Percentiles rank a stretch among this genome's conserved stretches.
Evolutionary conservation across 768 basidiomycete genomes (phyloP).

Genomic region (Grammothele lineata): DNA sequence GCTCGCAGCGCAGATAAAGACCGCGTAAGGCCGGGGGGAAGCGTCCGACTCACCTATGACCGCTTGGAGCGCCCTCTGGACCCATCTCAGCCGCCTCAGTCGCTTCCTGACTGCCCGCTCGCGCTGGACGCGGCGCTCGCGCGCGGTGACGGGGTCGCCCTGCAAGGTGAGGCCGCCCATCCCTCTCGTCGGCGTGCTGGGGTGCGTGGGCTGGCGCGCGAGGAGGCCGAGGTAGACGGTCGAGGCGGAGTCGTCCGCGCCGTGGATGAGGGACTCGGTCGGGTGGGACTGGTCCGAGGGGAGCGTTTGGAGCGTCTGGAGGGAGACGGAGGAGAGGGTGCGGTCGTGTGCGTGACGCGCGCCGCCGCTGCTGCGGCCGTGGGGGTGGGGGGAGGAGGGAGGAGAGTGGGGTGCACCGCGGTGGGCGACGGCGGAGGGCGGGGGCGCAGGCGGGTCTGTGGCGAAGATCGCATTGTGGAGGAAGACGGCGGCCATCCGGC

Average conservation of each 20-base stretch:
- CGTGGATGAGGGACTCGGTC: constrained; percentile 27
- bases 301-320: constrained; percentile 24
- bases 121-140: constrained; percentile 29
- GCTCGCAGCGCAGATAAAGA: no score
- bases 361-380: constrained; percentile 1
- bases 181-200: constrained; percentile 32
- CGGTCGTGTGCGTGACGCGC: constrained; percentile 15
- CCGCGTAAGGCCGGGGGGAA: no score
- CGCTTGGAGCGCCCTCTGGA: constrained; percentile 26
- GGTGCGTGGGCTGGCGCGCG: constrained; percentile 39
- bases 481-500: constrained; percentile 53
- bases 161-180: constrained; percentile 24
- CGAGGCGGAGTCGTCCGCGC: constrained; percentile 16
- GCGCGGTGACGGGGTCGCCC: constrained; percentile 27
- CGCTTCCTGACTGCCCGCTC: constrained; percentile 27
- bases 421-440: constrained; percentile 8
- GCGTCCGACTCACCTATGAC: constrained; percentile 38
- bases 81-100: constrained; percentile 31
- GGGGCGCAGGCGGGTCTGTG: constrained; percentile 17
- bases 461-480: constrained; percentile 52
- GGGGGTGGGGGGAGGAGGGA: background rate
- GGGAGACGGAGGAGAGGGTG: constrained; percentile 27
- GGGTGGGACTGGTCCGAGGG: constrained; percentile 28
- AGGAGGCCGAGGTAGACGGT: constrained; percentile 34
- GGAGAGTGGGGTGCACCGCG: constrained; percentile 12